Evolutionary conservation across 192 early-diverging fungal genomes (phyloP), one percentile per base, ranked within the genome.

Genomic region (Backusella psychrophila): DNA sequence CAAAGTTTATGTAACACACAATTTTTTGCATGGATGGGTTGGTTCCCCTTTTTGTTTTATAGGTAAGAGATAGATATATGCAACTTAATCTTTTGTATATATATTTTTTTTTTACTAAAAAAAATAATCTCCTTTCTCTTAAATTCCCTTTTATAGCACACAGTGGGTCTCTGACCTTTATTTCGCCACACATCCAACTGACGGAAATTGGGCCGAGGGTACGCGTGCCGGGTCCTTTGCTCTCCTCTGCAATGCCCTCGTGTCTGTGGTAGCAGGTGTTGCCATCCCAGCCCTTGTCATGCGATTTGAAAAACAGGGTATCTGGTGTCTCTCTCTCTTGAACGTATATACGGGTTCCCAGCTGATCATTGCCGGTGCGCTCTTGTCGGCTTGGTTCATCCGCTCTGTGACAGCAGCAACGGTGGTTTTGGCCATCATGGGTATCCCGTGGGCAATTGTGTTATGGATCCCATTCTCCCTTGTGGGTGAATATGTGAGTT

Each of bases 31-130:
- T 99, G 96, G 97, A 92, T 98, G 83, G 96, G 94, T 11, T 96
- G 96, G 94, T 99, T 99, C 76, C 96, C 96, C 6, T 97, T 98
- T 78, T 83, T 99, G 26, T 98, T 98, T 76, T 99, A 98, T 83
- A 89, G 90, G 90, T 93, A 88, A 19, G 66, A 67, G 73, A 56
- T 71, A 12, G 68, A 44, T 59, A 12, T 44, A 8, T 52, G n/a
- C 12, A 95, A 75, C 87, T 88, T 26, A 33, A 74, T 38, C 31
- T 15, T 9, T 34, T n/a, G 34, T 12, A 5, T 56, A 15, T 44
- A 21, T 36, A 2, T 21, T 73, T n/a, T n/a, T n/a, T 72, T 26
- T 49, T 33, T 19, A 52, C 33, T 44, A 26, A 1, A 29, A 17
- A 6, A 12, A 34, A 66, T 1, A 69, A 38, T 4, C 8, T 66